Conservation (phyloP, 2,329 filamentous ascomycete genomes). For the Metarhizium guizhouense region DNA sequence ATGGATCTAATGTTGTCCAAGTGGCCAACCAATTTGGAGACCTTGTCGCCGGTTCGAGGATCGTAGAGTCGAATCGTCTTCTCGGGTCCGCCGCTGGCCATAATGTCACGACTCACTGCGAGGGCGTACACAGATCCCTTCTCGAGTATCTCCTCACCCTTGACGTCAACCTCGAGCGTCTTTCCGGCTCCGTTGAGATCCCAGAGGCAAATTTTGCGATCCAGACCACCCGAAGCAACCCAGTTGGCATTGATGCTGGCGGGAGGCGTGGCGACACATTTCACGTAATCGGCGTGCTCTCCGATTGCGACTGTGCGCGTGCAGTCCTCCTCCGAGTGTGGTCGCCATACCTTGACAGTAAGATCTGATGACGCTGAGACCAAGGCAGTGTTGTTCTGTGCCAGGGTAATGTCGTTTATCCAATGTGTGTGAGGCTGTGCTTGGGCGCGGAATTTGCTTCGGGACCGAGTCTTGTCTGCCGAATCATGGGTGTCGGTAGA, state of each 20-base stretch:
- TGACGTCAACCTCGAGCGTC: constrained; percentile 76
- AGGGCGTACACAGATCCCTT: constrained; percentile 96
- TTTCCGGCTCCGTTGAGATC: constrained; percentile 83
- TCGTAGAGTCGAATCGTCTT: constrained; percentile 92
- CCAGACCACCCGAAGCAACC: constrained; percentile 89
- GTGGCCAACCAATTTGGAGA: constrained; percentile 95
- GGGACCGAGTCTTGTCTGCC: constrained; percentile 22
- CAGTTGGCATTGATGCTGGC: constrained; percentile 57
- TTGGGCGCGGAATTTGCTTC: constrained; percentile 51
- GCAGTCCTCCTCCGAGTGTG: constrained; percentile 51
- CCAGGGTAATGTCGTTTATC: constrained; percentile 87
- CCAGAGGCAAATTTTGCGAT: constrained; percentile 89
- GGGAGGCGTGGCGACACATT: constrained; percentile 74
- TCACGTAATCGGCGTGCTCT: constrained; percentile 92
- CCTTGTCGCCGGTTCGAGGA: constrained; percentile 73
- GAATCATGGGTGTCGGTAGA: constrained; percentile 18
- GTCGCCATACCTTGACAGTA: constrained; percentile 87
- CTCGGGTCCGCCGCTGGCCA: constrained; percentile 90
- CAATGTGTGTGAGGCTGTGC: constrained; percentile 81
- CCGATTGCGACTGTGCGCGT: constrained; percentile 61
- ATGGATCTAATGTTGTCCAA: constrained; percentile 91
- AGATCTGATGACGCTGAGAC: constrained; percentile 91
- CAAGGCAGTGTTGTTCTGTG: constrained; percentile 67
- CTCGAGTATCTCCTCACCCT: constrained; percentile 71
- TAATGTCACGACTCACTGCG: constrained; percentile 66